Base-by-base conservation (phyloP, 2,329 filamentous ascomycete genomes). In the Bipolaris oryzae region DNA sequence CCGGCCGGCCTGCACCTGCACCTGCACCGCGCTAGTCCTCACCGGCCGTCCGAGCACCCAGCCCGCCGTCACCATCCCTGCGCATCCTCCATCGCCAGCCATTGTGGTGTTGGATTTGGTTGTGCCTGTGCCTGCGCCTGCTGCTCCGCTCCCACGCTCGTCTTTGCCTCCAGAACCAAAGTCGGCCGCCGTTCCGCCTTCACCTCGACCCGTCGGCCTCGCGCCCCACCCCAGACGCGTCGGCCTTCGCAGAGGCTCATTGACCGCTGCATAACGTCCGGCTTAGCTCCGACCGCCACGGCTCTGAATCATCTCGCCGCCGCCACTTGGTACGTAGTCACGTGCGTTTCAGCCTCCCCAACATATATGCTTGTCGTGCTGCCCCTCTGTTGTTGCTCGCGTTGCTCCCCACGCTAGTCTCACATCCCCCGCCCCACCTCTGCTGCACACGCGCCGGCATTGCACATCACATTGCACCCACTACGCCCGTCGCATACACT, bases 311-410 rank as follows among this genome's bases (percentile, higher is more conserved):
- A 57, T 42, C 58, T 63, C 64, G 61, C 64, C 66, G 66, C 66
- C 42, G 42, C 42, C 62, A 21, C 34, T 42, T 51, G 62, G 69
- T 73, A 72, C 68, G 66, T 57, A 54, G 39, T 74, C 72, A 74
- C 72, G 68, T 74, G 71, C 54, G 66, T 71, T 69, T 71, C 70
- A 70, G 68, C 69, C 60, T 67, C 63, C 56, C 61, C 56, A 48
- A 45, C 63, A 64, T 64, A 62, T 68, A 67, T 52, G 61, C 62
- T 55, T 35, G 47, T 50, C 50, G 41, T 52, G 53, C 62, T 56
- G 65, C 64, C 66, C 67, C 66, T 66, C 66, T 23, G 33, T 47
- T 43, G 45, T 43, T 41, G 45, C 57, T 55, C 47, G 47, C 45
- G 34, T 49, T 52, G 44, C 54, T 60, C 42, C 61, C 62, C 57